These are phyloP conservation scores for Paraphaeosphaeria minitans DNA, from an alignment of 2,329 filamentous ascomycete genomes.

Conservation along the genomic window DNA sequence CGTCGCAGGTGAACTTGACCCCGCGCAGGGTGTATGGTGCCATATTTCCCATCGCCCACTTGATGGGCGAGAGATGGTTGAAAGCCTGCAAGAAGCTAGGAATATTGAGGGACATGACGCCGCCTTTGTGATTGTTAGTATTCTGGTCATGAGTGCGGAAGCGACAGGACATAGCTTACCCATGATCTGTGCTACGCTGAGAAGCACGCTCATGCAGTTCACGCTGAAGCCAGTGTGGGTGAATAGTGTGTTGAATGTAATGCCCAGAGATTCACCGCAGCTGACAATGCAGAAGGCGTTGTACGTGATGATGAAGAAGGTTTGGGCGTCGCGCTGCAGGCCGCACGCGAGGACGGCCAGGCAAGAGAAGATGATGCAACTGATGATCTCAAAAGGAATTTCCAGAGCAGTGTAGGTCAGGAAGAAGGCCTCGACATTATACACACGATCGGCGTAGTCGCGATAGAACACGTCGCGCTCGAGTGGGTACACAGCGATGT, in stretches of 20 bases:
- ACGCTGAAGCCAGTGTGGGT: constrained; percentile 76
- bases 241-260: constrained; percentile 81
- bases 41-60: constrained; percentile 71
- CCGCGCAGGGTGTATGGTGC: constrained; percentile 67
- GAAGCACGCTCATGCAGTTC: constrained; percentile 71
- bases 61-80: constrained; percentile 74
- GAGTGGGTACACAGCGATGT: constrained; percentile 73
- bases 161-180: constrained; percentile 33
- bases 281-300: constrained; percentile 74
- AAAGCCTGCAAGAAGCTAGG: constrained; percentile 68
- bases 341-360: constrained; percentile 69
- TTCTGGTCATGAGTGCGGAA: background rate
- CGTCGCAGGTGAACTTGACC: constrained; percentile 67
- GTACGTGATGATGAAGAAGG: constrained; percentile 72
- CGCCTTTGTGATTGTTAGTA: constrained; percentile 44
- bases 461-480: constrained; percentile 79
- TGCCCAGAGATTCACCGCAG: constrained; percentile 76
- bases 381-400: constrained; percentile 71
- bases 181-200: constrained; percentile 74
- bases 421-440: constrained; percentile 73
- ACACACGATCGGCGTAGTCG: constrained; percentile 75
- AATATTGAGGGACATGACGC: constrained; percentile 72
- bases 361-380: constrained; percentile 68
- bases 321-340: constrained; percentile 64
- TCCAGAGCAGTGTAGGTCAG: constrained; percentile 72